phyloP scores from a whole-genome alignment of 345 rosid species.

The Eucalyptus curtisii region DNA sequence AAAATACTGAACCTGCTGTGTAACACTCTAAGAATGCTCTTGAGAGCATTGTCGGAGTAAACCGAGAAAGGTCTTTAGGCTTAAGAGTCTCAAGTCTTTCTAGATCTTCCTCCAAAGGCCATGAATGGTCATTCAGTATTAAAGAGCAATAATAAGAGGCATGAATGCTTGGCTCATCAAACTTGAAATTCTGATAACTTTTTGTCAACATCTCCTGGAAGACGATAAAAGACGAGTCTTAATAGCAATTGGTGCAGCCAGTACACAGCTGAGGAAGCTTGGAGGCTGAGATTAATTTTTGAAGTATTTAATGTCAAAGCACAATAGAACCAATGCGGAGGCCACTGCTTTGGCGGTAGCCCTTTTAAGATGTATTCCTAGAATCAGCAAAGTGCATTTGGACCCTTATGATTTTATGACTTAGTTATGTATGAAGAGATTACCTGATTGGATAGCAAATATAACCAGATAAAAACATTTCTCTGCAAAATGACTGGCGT shows the following conservation, averaged over 20 bases:
- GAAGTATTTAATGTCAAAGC: background rate
- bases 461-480: background rate
- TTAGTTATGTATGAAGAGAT: background rate
- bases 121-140: conserved; percentile 42
- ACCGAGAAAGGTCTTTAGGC: conserved; percentile 49
- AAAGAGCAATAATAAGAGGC: conserved; percentile 58
- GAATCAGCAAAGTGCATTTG: background rate
- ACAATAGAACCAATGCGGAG: background rate
- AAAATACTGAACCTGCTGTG: conserved; percentile 36
- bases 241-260: background rate
- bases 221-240: background rate
- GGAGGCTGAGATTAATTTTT: background rate
- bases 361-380: background rate
- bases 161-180: conserved; percentile 64
- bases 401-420: background rate
- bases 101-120: conserved; percentile 65
- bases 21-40: conserved; percentile 70
- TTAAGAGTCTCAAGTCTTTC: conserved; percentile 44
- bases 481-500: background rate
- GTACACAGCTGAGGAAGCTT: background rate
- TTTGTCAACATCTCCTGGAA: conserved; percentile 60
- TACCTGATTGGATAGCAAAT: background rate
- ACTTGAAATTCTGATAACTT: conserved; percentile 59
- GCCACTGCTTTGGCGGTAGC: background rate
- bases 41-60: conserved; percentile 59